Evolutionary conservation across 495 filamentous ascomycete genomes (phyloP).

Genomic region (Xylaria intraflava): DNA sequence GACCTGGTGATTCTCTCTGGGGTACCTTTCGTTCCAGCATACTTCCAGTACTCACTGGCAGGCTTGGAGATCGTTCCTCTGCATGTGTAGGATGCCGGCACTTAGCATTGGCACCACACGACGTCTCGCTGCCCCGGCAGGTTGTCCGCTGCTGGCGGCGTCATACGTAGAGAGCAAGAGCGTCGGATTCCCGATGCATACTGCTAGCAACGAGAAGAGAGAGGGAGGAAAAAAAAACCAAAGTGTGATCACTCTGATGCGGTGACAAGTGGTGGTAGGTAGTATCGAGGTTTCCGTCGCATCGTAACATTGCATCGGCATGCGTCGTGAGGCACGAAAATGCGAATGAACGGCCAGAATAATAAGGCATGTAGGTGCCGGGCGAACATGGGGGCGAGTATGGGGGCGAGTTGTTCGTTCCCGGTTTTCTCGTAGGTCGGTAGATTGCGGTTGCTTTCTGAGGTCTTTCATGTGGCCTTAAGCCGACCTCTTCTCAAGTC

Average conservation of each 20-base stretch:
- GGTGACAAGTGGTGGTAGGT: neutral
- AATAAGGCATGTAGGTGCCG: neutral
- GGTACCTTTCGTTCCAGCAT: neutral
- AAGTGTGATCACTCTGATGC: no score
- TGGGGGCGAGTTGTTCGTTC: no score
- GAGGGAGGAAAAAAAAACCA: no score
- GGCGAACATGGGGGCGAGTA: no score
- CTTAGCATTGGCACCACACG: neutral
- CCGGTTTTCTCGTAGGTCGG: no score
- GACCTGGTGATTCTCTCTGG: no score
- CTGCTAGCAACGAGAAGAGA: no score
- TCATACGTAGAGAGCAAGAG: neutral
- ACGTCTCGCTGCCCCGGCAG: neutral
- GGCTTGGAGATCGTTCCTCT: neutral
- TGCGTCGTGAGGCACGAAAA: neutral
- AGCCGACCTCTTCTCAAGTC: no score
- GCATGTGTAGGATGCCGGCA: slow-evolving; percentile 4
- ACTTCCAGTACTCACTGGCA: neutral
- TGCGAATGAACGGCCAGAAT: neutral
- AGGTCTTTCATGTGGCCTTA: no score
- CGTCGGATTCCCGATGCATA: no score
- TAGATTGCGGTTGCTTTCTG: no score
- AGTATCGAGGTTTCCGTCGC: neutral
- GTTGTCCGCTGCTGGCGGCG: neutral
- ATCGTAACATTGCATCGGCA: neutral